Evolutionary conservation across 2,329 filamentous ascomycete species (phyloP), one percentile per base, ranked within the genome.

Genomic region (Septoria linicola): DNA sequence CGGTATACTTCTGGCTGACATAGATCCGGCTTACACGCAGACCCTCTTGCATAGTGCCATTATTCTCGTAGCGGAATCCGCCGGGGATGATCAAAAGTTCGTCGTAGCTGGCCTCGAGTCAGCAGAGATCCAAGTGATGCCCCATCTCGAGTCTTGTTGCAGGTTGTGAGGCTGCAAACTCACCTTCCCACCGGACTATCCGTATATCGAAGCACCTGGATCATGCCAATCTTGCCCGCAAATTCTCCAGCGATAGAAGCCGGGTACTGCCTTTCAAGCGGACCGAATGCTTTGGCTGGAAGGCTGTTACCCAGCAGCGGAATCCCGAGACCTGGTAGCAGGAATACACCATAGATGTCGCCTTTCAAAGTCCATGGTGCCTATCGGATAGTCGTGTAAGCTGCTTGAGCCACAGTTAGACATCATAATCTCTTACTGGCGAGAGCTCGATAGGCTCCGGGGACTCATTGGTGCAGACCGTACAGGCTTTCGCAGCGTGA

Each of bases 201-300:
- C 5, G 52, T 58, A 32, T 61, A 61, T 4, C 59, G 54, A 4
- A 61, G 42, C 17, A 61, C 42, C 36, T 57, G 57, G 20, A 61
- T 51, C 51, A 55, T 54, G n/a, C 59, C 59, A 10, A 58, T 13
- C n/a, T 25, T 34, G 5, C 55, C 55, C n/a, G 37, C 30, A 35
- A 46, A 57, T n/a, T 52, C 43, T 13, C 51, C 55, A 11, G 43
- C 51, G 4, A 47, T 52, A 7, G 55, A 23, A 11, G 41, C 37
- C 10, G 48, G 44, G 30, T 54, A 46, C 21, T 54, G 34, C 27
- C 51, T 40, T 40, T 57, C 55, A 2, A 54, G 25, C 2, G 54
- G 54, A 4, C 43, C 39, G 17, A 54, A 57, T 6, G 54, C 51
- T 43, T 57, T 57, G 11, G 20, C 37, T 6, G 54, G 54, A 2